Base-by-base conservation (phyloP, 1,284 basidiomycete genomes). In the Naganishia liquefaciens region DNA sequence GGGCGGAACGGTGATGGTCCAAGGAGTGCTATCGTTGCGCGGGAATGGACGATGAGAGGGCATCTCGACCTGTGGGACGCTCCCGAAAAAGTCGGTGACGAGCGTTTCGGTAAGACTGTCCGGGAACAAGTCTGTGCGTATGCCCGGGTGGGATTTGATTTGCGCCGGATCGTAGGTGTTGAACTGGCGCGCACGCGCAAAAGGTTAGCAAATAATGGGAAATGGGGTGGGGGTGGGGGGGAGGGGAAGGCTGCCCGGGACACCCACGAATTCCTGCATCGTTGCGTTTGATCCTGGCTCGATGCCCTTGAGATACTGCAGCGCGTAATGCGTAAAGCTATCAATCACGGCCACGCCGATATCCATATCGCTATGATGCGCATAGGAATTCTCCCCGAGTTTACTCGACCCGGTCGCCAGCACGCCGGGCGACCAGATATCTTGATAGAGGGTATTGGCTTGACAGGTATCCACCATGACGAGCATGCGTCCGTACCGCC, bases 381-480 rank as follows among this genome's bases (percentile, higher is more conserved):
- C 96, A 75, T 96, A 97, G 0, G 93, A 96, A 75, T 89, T 97
- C 77, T 99, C 89, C 43, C 85, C 89, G n/a, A 95, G 82, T 55
- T 84, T 79, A 7, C 91, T 91, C 0, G 91, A 94, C 0, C 94
- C 96, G 0, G 93, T 94, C 0, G 95, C 93, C 7, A 98, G 85
- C 50, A 99, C 89, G 73, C 97, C 94, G 0, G 95, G 94, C 1
- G 91, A 94, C 79, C 98, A 97, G 71, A 98, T 88, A 72, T 93
- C 90, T 50, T 89, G 87, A 75, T 91, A 96, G 87, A 99, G 89
- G 0, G 92, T 93, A 74, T 93, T 96, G 27, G 95, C 96, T 79
- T 99, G 94, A 73, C 96, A 99, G 0, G 95, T 99, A 76, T 99
- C 95, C 69, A 96, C 88, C 90, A 98, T 96, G 82, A 97, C 97